Evolutionary conservation across 129 eudicot genomes (phyloP), one percentile per base, ranked within the genome.

Genomic region (Tanacetum coccineum): DNA sequence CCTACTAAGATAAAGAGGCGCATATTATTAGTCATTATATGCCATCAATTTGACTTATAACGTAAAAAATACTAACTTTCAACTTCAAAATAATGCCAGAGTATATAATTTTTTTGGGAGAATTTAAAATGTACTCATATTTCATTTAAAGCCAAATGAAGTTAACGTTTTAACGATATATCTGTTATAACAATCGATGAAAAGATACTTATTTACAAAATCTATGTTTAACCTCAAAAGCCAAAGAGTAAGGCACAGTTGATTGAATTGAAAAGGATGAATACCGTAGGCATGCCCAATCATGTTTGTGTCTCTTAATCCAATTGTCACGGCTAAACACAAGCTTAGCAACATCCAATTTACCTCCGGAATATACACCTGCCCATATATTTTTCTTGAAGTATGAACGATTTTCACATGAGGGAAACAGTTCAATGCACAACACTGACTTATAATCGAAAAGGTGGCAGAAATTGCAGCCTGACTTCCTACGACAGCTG

Each of bases 381-480:
- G 96, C 18, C 96, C 96, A 4, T 71, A 64, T 44, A 88, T 80
- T 74, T 83, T 80, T 28, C 81, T 85, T 15, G 96, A 88, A n/a
- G 91, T 88, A 78, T 88, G 96, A 21, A 88, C 81, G 57, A 85
- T 80, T 72, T 85, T 85, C 45, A 85, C 96, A 14, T 76, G 84
- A 3, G 95, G 95, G 47, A 84, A 87, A 70, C 91, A 87, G 59
- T 80, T 82, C 50, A 88, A 62, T 20, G 96, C 91, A 25, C 72
- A 81, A 64, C 96, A 88, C 51, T 88, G 96, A 62, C 84, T 88
- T 12, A 85, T 81, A 28, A 85, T 88, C 26, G 91, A 88, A 67
- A 85, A 88, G n/a, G 96, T 85, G 7, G 91, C 96, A 1, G 96
- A 80, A 25, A 88, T 85, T n/a, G 85, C 90, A 66, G 96, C 88